phyloP scores from a whole-genome alignment of 371 early-diverging fungal species.

The Mycotypha africana region DNA sequence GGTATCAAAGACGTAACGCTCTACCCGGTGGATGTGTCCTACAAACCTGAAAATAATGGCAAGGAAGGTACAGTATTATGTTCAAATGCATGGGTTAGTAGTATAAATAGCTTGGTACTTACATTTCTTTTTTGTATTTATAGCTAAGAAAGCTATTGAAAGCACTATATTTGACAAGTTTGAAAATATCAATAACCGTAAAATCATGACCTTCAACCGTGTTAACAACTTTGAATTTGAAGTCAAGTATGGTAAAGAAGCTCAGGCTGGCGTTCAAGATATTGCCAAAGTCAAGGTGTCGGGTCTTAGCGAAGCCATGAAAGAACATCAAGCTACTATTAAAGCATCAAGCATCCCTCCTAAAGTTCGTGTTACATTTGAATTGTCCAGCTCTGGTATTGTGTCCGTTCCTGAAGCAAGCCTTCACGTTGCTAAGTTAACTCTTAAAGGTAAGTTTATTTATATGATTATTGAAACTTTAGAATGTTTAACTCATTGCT shows the following conservation, averaged over 20 bases:
- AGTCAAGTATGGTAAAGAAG: slow-evolving; percentile 54
- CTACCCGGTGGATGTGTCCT: slow-evolving; percentile 72
- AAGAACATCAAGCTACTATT: slow-evolving; percentile 54
- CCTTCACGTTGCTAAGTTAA: slow-evolving; percentile 43
- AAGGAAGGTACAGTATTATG: slow-evolving; percentile 37
- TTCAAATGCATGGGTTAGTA: too few species aligned
- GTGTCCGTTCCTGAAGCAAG: slow-evolving; percentile 56
- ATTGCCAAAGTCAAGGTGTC: slow-evolving; percentile 63
- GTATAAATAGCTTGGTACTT: too few species aligned
- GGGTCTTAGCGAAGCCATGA: slow-evolving; percentile 69
- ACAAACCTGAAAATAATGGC: slow-evolving; percentile 53
- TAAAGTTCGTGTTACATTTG: slow-evolving; percentile 78
- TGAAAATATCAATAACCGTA: slow-evolving; percentile 69
- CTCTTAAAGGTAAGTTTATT: slow-evolving; percentile 36
- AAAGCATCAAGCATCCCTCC: slow-evolving; percentile 52
- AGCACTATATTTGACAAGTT: slow-evolving; percentile 63
- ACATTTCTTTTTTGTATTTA: too few species aligned
- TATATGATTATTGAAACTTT: too few species aligned
- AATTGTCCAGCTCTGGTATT: slow-evolving; percentile 64
- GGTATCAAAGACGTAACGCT: slow-evolving; percentile 76
- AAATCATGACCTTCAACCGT: slow-evolving; percentile 81
- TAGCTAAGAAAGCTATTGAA: slow-evolving; percentile 14
- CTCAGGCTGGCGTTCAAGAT: slow-evolving; percentile 16
- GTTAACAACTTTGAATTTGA: slow-evolving; percentile 74
- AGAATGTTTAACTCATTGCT: too few species aligned